Evolutionary conservation across 2,329 filamentous ascomycete genomes (phyloP), one percentile per base, ranked within the genome.

Genomic region (Colletotrichum viniferum): DNA sequence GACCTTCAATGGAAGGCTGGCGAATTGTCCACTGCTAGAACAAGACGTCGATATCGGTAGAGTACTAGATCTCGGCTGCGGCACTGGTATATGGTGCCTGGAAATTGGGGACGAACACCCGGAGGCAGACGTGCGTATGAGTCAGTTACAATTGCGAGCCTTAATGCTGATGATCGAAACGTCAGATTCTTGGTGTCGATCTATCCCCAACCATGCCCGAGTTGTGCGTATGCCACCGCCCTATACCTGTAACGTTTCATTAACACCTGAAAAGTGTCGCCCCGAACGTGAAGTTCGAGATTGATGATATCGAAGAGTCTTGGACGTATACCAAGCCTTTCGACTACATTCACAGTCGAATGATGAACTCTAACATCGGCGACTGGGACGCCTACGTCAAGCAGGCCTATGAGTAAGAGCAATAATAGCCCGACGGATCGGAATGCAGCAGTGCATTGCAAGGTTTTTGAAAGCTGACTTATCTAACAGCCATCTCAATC

Each of bases 241-340:
- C 9, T 32, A 10, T 32, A 32, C 30, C 30, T 32, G 30, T 32
- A 10, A 32, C 9, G 30, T 32, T 32, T 32, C 30, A 32, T 32
- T 32, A 32, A 32, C 30, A 32, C 30, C 30, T 32, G 30, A 32
- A 32, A 32, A 32, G 30, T 32, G 30, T 32, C 30, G 30, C 30
- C 30, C 30, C 30, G 30, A 68, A 36, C 73, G 81, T 87, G 55
- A 79, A 79, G 16, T 89, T 89, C 77, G 83, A 85, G 58, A 78
- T 85, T 66, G 84, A 85, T 71, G 83, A 85, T 73, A 74, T 80
- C 6, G 82, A 83, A 48, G 77, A 80, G 65, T 76, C 78, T 52
- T 86, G 84, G 84, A 80, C 80, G 5, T 84, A 76, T 21, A 70
- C 76, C 12, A 38, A 76, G 5, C 77, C 78, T 4, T 84, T 84